A percentile compares a stretch with the other conserved stretches of the same genome.
Conservation (phyloP, 179 eudicot genomes). For the Beta lomatogona region DNA sequence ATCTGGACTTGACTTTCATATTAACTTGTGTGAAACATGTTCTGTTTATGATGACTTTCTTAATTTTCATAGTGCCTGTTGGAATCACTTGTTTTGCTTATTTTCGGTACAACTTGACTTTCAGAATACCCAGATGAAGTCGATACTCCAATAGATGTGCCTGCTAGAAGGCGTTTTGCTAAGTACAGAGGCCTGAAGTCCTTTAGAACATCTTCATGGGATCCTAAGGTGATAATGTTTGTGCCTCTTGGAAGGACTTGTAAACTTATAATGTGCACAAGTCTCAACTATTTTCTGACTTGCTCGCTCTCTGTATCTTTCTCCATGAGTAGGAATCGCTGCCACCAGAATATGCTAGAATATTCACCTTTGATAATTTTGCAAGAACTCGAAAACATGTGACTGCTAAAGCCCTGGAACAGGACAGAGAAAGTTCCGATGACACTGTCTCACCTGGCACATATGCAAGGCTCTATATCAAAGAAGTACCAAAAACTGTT, state of each 20-base stretch:
- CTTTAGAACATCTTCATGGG: slow-evolving; percentile 96
- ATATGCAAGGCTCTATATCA: slow-evolving; percentile 64
- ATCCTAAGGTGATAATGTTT: slow-evolving; percentile 66
- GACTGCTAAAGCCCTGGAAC: slow-evolving; percentile 67
- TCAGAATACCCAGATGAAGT: slow-evolving; percentile 97
- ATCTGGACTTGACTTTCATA: background rate
- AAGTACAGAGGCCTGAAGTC: slow-evolving; percentile 95
- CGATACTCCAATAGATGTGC: slow-evolving; percentile 84
- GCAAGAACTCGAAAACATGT: slow-evolving; percentile 87
- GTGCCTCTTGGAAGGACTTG: slow-evolving; percentile 2
- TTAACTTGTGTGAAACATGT: background rate
- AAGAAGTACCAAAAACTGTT: slow-evolving; percentile 56
- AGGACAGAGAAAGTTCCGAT: slow-evolving; percentile 52
- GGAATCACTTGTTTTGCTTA: slow-evolving; percentile 7
- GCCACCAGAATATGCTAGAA: slow-evolving; percentile 78
- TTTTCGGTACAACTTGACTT: slow-evolving; percentile 16
- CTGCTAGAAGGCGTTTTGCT: slow-evolving; percentile 93
- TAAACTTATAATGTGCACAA: background rate
- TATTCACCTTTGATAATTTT: slow-evolving; percentile 86
- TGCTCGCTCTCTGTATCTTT: background rate
- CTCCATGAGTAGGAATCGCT: slow-evolving; percentile 71
- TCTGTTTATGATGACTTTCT: background rate
- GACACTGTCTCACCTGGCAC: slow-evolving; percentile 63
- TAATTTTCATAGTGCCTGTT: background rate
- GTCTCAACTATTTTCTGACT: background rate